A percentile compares a stretch with the other conserved stretches of the same genome.
Evolutionary conservation across 108 stramenopile genomes (phyloP).

Genomic region (Fragilaria crotonensis): DNA sequence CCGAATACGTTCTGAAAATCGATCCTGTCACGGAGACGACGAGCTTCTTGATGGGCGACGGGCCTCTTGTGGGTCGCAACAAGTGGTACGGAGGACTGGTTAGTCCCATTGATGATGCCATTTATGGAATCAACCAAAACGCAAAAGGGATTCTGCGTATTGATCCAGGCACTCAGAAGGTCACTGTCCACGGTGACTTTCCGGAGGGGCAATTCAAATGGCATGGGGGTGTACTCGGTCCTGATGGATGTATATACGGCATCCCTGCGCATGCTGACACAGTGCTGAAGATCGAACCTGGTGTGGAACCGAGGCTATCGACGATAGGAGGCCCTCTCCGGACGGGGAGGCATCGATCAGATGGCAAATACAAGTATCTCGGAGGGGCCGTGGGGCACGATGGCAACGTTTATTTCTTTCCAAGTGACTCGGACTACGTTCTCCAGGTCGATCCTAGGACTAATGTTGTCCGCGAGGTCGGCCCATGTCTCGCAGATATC

Average conservation of each 20-base stretch:
- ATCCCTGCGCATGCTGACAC: constrained; percentile 75
- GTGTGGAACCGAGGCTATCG: constrained; percentile 3
- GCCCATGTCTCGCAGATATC: constrained; percentile 4
- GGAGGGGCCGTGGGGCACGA: constrained; percentile 69
- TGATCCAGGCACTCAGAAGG: constrained; percentile 39
- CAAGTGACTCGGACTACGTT: constrained; percentile 68
- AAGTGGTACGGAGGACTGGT: constrained; percentile 83
- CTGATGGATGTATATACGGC: constrained; percentile 64
- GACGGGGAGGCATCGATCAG: constrained; percentile 71
- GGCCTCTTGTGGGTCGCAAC: constrained; percentile 59
- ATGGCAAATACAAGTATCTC: constrained; percentile 86
- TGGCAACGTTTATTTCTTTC: constrained; percentile 75
- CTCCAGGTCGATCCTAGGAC: constrained; percentile 51
- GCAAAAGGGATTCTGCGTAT: constrained; percentile 41
- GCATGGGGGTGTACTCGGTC: constrained; percentile 68
- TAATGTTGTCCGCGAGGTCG: constrained; percentile 3
- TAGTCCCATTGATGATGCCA: constrained; percentile 63
- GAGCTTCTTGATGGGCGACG: constrained; percentile 52
- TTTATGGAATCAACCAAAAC: constrained; percentile 84
- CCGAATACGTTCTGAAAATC: constrained; percentile 58
- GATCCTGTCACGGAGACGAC: constrained; percentile 56
- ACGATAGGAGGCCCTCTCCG: constrained; percentile 12
- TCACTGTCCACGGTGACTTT: constrained; percentile 62
- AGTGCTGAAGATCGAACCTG: constrained; percentile 62
- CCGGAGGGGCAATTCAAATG: constrained; percentile 64